Evolutionary conservation across 176 grass and related monocot genomes (phyloP).

Genomic region (Cocos nucifera): DNA sequence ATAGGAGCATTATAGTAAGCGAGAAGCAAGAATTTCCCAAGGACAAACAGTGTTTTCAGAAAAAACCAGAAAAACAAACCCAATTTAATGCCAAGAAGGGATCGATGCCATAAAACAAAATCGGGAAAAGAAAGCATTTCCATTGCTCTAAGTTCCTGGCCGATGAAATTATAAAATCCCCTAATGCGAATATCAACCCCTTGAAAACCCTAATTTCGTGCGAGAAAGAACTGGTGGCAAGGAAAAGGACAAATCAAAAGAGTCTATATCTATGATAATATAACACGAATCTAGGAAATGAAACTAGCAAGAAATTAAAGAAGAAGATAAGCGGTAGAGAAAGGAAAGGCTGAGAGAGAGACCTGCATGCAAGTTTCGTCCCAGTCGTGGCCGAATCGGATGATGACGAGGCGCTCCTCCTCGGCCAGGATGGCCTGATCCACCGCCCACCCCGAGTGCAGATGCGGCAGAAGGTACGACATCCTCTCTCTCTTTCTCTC

Average conservation of each 20-base stretch:
- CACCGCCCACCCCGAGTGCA: conserved; percentile 97
- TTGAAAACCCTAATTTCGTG: too few relatives aligned
- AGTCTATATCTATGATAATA: not conserved
- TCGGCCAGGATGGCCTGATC: conserved; percentile 98
- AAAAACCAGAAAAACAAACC: not conserved
- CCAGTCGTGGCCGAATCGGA: conserved; percentile 98
- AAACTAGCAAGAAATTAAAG: not conserved
- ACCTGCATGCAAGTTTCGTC: conserved; percentile 99
- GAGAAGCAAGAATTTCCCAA: not conserved
- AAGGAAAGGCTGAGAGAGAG: conserved; percentile 1
- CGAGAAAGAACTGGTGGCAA: too few relatives aligned
- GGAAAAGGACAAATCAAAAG: not conserved
- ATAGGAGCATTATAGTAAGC: too few relatives aligned
- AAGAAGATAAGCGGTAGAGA: not conserved
- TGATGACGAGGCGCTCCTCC: conserved; percentile 97
- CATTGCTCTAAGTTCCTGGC: too few relatives aligned
- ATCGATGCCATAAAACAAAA: too few relatives aligned
- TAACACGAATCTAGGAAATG: not conserved
- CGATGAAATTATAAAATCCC: too few relatives aligned
- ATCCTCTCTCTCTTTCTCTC: conserved; percentile 18
- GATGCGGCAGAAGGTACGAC: conserved; percentile 94
- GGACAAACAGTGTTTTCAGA: not conserved
- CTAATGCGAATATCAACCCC: too few relatives aligned
- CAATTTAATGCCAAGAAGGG: not conserved
- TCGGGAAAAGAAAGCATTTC: too few relatives aligned